These are phyloP conservation scores for Podaxis sp. DNA, from an alignment of 768 basidiomycete genomes.

Conservation along the genomic window DNA sequence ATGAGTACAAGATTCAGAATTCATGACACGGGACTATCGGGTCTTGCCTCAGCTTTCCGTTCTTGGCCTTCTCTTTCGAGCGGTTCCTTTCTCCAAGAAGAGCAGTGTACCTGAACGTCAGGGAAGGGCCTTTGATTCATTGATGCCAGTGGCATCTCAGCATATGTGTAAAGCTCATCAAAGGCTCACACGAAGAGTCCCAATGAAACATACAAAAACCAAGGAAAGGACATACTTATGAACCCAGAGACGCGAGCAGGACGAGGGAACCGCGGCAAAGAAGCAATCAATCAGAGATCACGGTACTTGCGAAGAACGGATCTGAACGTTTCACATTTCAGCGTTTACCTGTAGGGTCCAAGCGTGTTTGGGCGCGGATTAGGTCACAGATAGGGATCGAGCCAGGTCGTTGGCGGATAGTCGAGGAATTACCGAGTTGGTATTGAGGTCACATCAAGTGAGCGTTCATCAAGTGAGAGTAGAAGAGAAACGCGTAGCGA, in stretches of 20 bases:
- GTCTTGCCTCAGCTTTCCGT: conserved; percentile 9
- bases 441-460: neutral
- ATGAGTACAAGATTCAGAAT: neutral
- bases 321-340: no score
- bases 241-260: no score
- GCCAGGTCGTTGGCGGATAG: no score
- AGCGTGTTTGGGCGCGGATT: no score
- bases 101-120: conserved; percentile 8
- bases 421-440: no score
- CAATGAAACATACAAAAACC: neutral
- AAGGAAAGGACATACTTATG: neutral
- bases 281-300: no score
- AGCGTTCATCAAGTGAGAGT: neutral
- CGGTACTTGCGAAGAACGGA: no score
- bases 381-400: no score
- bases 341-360: no score
- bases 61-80: neutral
- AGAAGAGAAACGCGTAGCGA: neutral
- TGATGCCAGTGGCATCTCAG: conserved; percentile 7
- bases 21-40: neutral
- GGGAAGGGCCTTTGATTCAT: neutral
- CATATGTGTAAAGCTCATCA: conserved; percentile 2
- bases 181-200: neutral
- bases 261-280: no score
- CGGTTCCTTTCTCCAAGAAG: conserved; percentile 3